phyloP scores from a whole-genome alignment of 2,329 filamentous ascomycete species.

The Xylaria sp. region DNA sequence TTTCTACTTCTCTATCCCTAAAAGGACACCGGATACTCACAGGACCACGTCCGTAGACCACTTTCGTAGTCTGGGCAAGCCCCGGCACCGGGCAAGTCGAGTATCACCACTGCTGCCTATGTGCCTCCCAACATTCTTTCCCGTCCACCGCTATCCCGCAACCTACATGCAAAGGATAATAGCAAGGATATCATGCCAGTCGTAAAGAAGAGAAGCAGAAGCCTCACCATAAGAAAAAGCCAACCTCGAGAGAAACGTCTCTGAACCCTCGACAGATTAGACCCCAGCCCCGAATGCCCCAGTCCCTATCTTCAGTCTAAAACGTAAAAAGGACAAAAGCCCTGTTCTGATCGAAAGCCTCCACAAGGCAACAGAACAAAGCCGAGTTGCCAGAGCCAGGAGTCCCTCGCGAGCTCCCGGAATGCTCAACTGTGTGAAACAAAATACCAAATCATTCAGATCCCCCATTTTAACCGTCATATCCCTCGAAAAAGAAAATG shows the following conservation, averaged over 20 bases:
- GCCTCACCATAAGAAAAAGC: constrained; percentile 28
- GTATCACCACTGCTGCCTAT: neutral
- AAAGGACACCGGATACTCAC: neutral
- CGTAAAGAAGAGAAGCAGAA: constrained; percentile 44
- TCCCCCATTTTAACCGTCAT: constrained; percentile 19
- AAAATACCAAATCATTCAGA: constrained; percentile 11
- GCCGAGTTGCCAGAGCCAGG: neutral
- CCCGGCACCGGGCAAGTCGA: neutral
- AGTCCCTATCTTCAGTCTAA: constrained; percentile 33
- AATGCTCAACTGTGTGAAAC: constrained; percentile 2
- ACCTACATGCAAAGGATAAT: constrained; percentile 37
- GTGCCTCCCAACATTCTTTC: constrained; percentile 19
- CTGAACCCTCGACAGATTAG: constrained; percentile 27
- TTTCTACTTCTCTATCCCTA: constrained; percentile 10
- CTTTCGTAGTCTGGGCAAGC: neutral
- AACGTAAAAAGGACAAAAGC: constrained; percentile 31
- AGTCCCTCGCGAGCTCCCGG: neutral
- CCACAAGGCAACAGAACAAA: neutral
- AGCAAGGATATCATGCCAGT: constrained; percentile 44
- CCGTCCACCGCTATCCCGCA: constrained; percentile 24
- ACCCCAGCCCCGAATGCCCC: constrained; percentile 29
- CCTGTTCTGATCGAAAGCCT: constrained; percentile 7
- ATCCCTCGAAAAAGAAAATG: constrained; percentile 2
- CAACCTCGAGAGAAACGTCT: constrained; percentile 13
- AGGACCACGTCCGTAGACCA: neutral